A percentile compares a stretch with the other conserved stretches of the same genome.
These are phyloP conservation scores for Cadophora malorum DNA, from an alignment of 2,329 filamentous ascomycete genomes.

Conservation along the genomic window DNA sequence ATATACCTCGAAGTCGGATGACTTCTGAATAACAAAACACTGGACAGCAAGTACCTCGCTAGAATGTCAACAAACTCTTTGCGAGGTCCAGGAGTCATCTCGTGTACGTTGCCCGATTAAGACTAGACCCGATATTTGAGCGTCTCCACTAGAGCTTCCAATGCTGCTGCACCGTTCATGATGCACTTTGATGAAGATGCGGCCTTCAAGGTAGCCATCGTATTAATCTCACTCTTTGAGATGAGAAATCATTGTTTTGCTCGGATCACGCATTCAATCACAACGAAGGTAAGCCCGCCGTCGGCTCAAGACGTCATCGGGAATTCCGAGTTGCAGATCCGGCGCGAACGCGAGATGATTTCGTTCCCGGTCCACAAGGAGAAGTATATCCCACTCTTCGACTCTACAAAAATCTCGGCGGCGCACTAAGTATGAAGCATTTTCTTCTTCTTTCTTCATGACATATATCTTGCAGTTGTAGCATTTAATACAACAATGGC, in stretches of 20 bases:
- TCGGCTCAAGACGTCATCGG: conserved; percentile 11
- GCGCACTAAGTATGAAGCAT: conserved; percentile 23
- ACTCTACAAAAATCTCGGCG: background rate
- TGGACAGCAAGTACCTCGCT: background rate
- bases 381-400: conserved; percentile 25
- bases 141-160: background rate
- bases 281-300: background rate
- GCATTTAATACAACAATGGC: conserved; percentile 8
- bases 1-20: background rate
- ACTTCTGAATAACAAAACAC: background rate
- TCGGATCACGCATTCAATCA: background rate
- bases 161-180: background rate
- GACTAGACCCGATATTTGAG: background rate
- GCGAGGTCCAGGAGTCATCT: background rate
- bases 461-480: background rate
- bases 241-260: background rate
- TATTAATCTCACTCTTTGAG: background rate
- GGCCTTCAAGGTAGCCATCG: background rate
- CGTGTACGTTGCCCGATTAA: background rate
- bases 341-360: background rate
- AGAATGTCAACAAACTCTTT: background rate
- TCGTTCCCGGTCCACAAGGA: conserved; percentile 8
- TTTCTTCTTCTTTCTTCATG: conserved; percentile 16
- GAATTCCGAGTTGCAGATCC: background rate
- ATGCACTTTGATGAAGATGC: background rate